Percentiles rank a stretch among this genome's conserved stretches.
Conservation (phyloP, 2,329 filamentous ascomycete genomes). For the Fonsecaea pugnacius region DNA sequence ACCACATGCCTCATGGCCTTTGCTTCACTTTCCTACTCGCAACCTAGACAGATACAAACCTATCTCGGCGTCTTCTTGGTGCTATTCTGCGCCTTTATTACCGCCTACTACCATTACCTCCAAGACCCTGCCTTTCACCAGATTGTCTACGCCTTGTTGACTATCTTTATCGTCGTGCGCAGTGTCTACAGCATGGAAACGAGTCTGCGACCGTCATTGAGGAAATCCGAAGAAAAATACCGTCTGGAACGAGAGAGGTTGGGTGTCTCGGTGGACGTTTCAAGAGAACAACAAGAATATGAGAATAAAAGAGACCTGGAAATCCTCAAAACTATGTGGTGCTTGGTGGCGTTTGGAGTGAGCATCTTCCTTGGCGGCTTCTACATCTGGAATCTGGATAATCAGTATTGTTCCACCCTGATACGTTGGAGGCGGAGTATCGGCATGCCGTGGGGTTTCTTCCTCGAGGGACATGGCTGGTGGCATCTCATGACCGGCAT, state of each 20-base stretch:
- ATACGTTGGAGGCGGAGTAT: conserved; percentile 68
- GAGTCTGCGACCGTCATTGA: conserved; percentile 63
- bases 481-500: conserved; percentile 81
- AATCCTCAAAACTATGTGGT: conserved; percentile 73
- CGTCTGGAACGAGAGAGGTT: conserved; percentile 46
- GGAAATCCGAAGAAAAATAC: conserved; percentile 54
- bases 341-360: conserved; percentile 71
- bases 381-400: conserved; percentile 78
- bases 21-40: conserved; percentile 75
- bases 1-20: conserved; percentile 72
- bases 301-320: conserved; percentile 61
- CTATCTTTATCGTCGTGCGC: conserved; percentile 69
- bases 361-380: conserved; percentile 75
- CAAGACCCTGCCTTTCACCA: conserved; percentile 85
- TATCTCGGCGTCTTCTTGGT: conserved; percentile 63
- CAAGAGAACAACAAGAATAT: conserved; percentile 50
- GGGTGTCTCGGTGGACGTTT: conserved; percentile 46
- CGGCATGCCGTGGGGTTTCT: conserved; percentile 77
- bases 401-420: conserved; percentile 70
- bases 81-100: conserved; percentile 68
- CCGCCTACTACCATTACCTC: conserved; percentile 77
- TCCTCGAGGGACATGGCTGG: conserved; percentile 75
- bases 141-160: conserved; percentile 74
- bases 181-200: conserved; percentile 78
- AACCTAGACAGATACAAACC: conserved; percentile 56